Evolutionary conservation across 192 early-diverging fungal species (phyloP), one percentile per base, ranked within the genome.

Genomic region (Coemansia sp.): DNA sequence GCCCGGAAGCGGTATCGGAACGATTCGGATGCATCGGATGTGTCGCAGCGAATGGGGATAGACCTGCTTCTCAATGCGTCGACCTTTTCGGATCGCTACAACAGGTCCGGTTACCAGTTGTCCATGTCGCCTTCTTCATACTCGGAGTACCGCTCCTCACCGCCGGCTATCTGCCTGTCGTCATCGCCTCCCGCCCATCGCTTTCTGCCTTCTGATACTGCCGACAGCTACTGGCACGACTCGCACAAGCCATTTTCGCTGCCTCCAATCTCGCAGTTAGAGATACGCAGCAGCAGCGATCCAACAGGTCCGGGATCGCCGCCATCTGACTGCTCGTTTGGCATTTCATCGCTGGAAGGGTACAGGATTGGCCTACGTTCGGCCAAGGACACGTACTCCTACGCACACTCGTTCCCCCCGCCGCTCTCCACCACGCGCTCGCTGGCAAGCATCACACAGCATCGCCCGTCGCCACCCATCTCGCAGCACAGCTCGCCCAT

Each of bases 41-140:
- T 64, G 12, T 64, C 67, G 57, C 78, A 81, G 48, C 57, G 74
- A 21, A 73, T 76, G 63, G 74, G 78, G 32, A 76, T 81, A 7
- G 78, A 76, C 64, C 61, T 81, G 41, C 71, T 81, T 62, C 67
- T 81, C 29, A 81, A 81, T 36, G 78, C 78, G 10, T 76, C 78
- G 4, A 81, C 70, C 6, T 59, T 81, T 50, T 73, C 78, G 0
- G 78, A 81, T 67, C 66, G 66, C 60, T 68, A 64, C 44, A 34
- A 50, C 23, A 51, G 19, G 55, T 25, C 62, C 0, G 34, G 55
- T 19, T 62, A 55, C 61, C 74, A 76, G 51, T 68, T 77, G 57
- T 45, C 70, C 51, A 53, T 53, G 39, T 77, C 75, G 15, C 75
- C 75, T 45, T 51, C 75, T 44, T 37, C 69, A 8, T 59, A 76